Base-by-base conservation (phyloP, 495 filamentous ascomycete genomes). In the Neurospora cerealis region DNA sequence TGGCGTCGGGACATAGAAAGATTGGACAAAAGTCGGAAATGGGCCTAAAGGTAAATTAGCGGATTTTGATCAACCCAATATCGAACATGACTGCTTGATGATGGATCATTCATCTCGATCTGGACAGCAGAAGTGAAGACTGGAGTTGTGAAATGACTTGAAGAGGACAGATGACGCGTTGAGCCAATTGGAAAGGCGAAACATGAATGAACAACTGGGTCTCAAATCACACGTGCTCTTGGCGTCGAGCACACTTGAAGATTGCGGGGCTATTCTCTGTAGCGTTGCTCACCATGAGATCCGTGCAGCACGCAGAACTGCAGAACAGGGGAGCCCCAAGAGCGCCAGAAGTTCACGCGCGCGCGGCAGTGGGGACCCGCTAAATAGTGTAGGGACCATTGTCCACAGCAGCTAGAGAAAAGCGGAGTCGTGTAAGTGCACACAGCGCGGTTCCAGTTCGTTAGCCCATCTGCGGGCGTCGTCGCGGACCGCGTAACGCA, bases 401-500 rank as follows among this genome's bases (percentile, higher is more conserved):
- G 13, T 62, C 46, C 46, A 54, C 21, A 54, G 10, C 48, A 32
- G 54, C 54, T 62, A 62, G 13, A 28, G 28, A 48, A 48, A 69
- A 66, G 28, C 38, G 48, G 36, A 62, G 24, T 73, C 72, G 69
- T 44, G 78, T 74, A 74, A 66, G 76, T 77, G 75, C 74, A 71
- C 54, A 46, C 75, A 74, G 62, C 72, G 71, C 38, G 70, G 73
- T 44, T 70, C 48, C 46, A 42, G 42, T 40, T 69, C 60, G 76
- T 75, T 76, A 78, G 72, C 74, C 74, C 76, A 79, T 75, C 54
- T 62, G 54, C 54, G 54, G 71, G 75, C 77, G 76, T 77, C 75
- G 79, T 79, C 79, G 80, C 80, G 78, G 76, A 79, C 78, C 79
- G 79, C 80, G 79, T 80, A 79, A 78, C 54, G 69, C 72, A 54